Evolutionary conservation across 176 grass and related monocot genomes (phyloP).

Genomic region (Tuctoria greenei): DNA sequence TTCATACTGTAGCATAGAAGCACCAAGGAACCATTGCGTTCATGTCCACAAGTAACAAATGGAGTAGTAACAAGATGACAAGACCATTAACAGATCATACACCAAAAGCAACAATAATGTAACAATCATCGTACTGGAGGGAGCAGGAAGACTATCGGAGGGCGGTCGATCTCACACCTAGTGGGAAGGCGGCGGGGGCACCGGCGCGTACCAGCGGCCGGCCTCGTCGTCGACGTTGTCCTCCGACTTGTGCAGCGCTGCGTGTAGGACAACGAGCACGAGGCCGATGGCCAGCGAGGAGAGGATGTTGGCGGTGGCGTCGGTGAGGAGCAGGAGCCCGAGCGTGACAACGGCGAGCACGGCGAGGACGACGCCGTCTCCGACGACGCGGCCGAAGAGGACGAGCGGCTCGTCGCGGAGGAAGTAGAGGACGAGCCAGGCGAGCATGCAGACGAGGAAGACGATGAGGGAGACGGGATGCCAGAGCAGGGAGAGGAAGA

Average conservation of each 20-base stretch:
- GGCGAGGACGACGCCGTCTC: conserved; percentile 41
- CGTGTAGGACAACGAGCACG: conserved; percentile 60
- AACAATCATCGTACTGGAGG: background rate
- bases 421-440: conserved; percentile 86
- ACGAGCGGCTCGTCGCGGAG: conserved; percentile 69
- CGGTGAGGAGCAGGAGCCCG: conserved; percentile 64
- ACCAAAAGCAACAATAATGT: background rate
- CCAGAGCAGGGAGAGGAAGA: conserved; percentile 91
- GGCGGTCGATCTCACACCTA: conserved; percentile 30
- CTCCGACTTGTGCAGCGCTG: conserved; percentile 51
- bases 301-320: conserved; percentile 68
- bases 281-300: conserved; percentile 59
- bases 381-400: conserved; percentile 61
- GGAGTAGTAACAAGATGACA: background rate
- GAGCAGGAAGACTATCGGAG: conserved; percentile 12
- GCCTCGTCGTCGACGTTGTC: conserved; percentile 58
- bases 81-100: conserved; percentile 21
- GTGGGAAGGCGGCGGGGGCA: conserved; percentile 31
- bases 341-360: conserved; percentile 61
- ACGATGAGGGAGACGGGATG: conserved; percentile 88
- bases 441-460: conserved; percentile 66
- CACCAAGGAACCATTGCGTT: background rate
- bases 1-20: background rate
- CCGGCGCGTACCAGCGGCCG: conserved; percentile 59
- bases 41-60: background rate